A percentile compares a stretch with the other conserved stretches of the same genome.
These are phyloP conservation scores for Lupinus albus DNA, from an alignment of 306 rosid species.

Conservation along the genomic window DNA sequence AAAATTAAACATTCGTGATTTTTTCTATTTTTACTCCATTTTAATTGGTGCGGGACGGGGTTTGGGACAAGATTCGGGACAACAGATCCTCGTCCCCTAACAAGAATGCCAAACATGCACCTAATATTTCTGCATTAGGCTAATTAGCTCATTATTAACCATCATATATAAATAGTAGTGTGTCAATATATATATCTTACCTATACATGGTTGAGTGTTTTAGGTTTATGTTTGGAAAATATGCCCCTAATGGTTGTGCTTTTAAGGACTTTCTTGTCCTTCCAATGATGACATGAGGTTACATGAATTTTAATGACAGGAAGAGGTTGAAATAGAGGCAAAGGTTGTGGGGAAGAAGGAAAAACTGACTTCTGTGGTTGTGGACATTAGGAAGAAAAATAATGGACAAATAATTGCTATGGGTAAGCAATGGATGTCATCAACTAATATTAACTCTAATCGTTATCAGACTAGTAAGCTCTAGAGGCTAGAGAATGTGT, in stretches of 20 bases:
- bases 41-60: no score
- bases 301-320: slow-evolving; percentile 39
- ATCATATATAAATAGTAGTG: no score
- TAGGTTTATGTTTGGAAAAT: neutral
- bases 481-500: neutral
- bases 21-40: no score
- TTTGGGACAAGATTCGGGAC: no score
- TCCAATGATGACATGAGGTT: neutral
- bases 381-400: slow-evolving; percentile 37
- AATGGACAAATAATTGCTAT: slow-evolving; percentile 44
- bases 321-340: slow-evolving; percentile 47
- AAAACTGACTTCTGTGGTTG: slow-evolving; percentile 35
- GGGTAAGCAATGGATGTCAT: slow-evolving; percentile 47
- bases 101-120: no score
- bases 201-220: no score
- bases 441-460: neutral
- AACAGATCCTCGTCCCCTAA: no score
- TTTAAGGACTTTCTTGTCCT: neutral
- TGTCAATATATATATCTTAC: no score
- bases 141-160: no score
- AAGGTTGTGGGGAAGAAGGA: slow-evolving; percentile 38
- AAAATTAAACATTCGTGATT: no score
- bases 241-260: neutral
- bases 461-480: neutral
- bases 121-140: no score